Percentiles rank a stretch among this genome's conserved stretches.
These are phyloP conservation scores for Diversispora eburnea DNA, from an alignment of 192 early-diverging fungal genomes.

Conservation along the genomic window DNA sequence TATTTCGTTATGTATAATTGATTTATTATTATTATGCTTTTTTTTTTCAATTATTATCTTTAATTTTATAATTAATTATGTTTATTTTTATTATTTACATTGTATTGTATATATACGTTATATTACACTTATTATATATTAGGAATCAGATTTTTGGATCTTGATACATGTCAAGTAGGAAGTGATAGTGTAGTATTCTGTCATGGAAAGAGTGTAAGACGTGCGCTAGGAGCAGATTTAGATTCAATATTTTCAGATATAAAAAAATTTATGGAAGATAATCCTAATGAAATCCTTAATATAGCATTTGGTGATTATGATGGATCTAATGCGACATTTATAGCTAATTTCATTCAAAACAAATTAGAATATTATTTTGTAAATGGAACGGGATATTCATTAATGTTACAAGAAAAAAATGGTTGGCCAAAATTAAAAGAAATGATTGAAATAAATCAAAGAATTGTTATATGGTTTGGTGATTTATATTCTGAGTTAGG, in stretches of 20 bases:
- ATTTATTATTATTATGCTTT: too few relatives aligned
- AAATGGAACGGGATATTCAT: constrained; percentile 25
- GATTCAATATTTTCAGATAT: constrained; percentile 32
- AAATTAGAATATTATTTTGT: constrained; percentile 38
- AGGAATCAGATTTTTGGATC: constrained; percentile 43
- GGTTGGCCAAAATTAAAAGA: constrained; percentile 35
- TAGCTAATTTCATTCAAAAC: background rate
- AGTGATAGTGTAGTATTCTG: constrained; percentile 35
- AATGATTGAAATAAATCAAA: constrained; percentile 38
- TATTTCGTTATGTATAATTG: background rate
- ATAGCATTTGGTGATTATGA: constrained; percentile 37
- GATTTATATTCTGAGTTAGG: too few relatives aligned
- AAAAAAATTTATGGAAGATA: constrained; percentile 32
- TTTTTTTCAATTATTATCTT: too few relatives aligned
- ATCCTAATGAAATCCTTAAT: constrained; percentile 41
- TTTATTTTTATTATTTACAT: too few relatives aligned
- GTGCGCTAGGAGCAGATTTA: constrained; percentile 32
- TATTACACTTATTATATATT: background rate
- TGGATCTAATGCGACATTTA: background rate
- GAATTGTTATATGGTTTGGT: constrained; percentile 39
- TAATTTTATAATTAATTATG: too few relatives aligned
- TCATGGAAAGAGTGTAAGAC: constrained; percentile 29
- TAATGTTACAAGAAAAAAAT: constrained; percentile 20
- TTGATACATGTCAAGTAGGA: constrained; percentile 37
- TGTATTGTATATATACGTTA: too few relatives aligned